Base-by-base conservation (phyloP, 164 flowering plant genomes). In the Brasenia schreberi region DNA sequence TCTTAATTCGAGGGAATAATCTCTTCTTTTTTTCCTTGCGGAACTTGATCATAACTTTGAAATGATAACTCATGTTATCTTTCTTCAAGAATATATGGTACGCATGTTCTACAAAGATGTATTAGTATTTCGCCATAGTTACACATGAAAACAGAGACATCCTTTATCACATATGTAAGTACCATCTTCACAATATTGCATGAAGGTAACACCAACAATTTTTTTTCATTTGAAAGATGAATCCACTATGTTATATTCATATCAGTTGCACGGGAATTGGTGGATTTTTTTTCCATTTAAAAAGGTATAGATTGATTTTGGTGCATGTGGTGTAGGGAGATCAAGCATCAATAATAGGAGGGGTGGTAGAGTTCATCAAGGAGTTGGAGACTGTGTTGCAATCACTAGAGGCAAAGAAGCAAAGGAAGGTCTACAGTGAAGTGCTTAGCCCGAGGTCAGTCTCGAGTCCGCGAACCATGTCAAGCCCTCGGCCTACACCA, bases 281-380 rank as follows among this genome's bases (percentile, higher is more conserved):
- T 33, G 4, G 39, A 33, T 33, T 33, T 33, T 33, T 33, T 33
- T 33, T 4, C 39, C 39, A 33, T 33, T 1, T 33, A 2, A 33
- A 33, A 33, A 33, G 39, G 39, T 33, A 4, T 33, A 33, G 39
- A 33, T 33, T 33, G 39, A 33, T 33, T 33, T 33, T 33, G 39
- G 39, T 33, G 39, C 39, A 5, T 61, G 18, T 7, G 18, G 18
- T 7, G 18, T 61, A 95, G 99, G 97, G 96, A 59, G 99, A 95
- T 70, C 99, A 95, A 85, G 99, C 99, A 60, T 95, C 99, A 0
- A 87, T 95, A 53, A 88, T 95, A 18, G 97, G 91, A 56, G 99
- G 99, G 0, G 99, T 92, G 4, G 89, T 92, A 19, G 87, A 92
- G 56, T 95, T 86, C 78, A 90, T 95, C 73, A 90, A 78, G 61